Conservation (phyloP, 1,284 basidiomycete genomes). For the Butyriboletus pseudospeciosus region DNA sequence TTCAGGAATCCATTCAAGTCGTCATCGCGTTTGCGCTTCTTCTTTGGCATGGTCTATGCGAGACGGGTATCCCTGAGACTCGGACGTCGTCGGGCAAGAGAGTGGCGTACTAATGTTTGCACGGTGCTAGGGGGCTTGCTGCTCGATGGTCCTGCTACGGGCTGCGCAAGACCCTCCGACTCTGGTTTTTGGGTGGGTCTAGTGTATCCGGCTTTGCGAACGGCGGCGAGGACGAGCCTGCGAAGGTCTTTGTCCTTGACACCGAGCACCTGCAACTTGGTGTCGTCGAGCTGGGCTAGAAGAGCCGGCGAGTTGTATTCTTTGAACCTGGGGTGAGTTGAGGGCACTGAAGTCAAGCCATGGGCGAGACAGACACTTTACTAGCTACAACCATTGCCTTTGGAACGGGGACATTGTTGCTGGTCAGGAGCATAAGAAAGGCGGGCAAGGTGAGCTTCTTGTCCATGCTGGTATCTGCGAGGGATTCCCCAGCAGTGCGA, state of each 20-base stretch:
- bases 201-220: conserved; percentile 61
- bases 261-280: conserved; percentile 54
- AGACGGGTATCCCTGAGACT: background rate
- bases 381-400: conserved; percentile 74
- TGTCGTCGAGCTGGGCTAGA: conserved; percentile 56
- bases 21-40: conserved; percentile 51
- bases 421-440: conserved; percentile 71
- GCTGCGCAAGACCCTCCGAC: background rate
- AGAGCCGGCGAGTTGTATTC: conserved; percentile 60
- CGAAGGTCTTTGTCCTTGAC: conserved; percentile 68
- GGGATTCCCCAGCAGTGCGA: background rate
- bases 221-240: conserved; percentile 56
- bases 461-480: conserved; percentile 12
- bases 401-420: conserved; percentile 58
- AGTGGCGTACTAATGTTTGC: conserved; percentile 23
- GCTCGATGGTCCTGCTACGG: conserved; percentile 7
- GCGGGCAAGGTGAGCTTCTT: conserved; percentile 61
- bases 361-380: conserved; percentile 61
- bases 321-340: conserved; percentile 58
- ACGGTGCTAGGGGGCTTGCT: conserved; percentile 7
- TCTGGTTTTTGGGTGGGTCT: conserved; percentile 15
- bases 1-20: conserved; percentile 62
- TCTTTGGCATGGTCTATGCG: conserved; percentile 41
- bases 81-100: conserved; percentile 9
- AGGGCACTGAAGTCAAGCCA: background rate